Evolutionary conservation across 345 rosid genomes (phyloP).

Genomic region (Lepidium africanum): DNA sequence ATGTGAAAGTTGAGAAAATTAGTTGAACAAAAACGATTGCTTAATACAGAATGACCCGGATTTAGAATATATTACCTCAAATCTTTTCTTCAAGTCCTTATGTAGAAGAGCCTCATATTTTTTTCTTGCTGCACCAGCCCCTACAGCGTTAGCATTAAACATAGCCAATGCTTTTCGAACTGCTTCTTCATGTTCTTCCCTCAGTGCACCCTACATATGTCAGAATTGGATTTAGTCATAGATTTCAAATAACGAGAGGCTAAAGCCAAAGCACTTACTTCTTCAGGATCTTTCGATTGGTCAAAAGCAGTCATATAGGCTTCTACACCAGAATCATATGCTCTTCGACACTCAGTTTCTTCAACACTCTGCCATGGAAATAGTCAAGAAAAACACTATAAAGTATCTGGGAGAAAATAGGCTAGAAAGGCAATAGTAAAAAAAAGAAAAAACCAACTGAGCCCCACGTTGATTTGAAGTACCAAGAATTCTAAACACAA

Average conservation of each 20-base stretch:
- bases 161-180: conserved; percentile 57
- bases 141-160: conserved; percentile 76
- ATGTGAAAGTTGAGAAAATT: neutral
- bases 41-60: neutral
- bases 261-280: conserved; percentile 41
- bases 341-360: conserved; percentile 93
- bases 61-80: conserved; percentile 50
- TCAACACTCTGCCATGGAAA: conserved; percentile 73
- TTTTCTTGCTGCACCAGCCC: conserved; percentile 69
- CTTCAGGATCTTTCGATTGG: conserved; percentile 72
- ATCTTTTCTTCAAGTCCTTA: conserved; percentile 69
- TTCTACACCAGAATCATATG: conserved; percentile 78
- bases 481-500: neutral
- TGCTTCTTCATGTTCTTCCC: conserved; percentile 93
- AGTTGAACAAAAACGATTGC: neutral
- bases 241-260: neutral
- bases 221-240: conserved; percentile 24
- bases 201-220: conserved; percentile 53
- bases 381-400: neutral
- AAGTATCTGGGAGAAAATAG: neutral
- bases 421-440: neutral
- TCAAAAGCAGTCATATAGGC: conserved; percentile 62
- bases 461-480: neutral
- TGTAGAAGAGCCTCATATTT: conserved; percentile 83
- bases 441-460: neutral